A percentile compares a stretch with the other conserved stretches of the same genome.
These are phyloP conservation scores for Paramecium sonneborni DNA, from an alignment of 73 alveolate species.

Conservation along the genomic window DNA sequence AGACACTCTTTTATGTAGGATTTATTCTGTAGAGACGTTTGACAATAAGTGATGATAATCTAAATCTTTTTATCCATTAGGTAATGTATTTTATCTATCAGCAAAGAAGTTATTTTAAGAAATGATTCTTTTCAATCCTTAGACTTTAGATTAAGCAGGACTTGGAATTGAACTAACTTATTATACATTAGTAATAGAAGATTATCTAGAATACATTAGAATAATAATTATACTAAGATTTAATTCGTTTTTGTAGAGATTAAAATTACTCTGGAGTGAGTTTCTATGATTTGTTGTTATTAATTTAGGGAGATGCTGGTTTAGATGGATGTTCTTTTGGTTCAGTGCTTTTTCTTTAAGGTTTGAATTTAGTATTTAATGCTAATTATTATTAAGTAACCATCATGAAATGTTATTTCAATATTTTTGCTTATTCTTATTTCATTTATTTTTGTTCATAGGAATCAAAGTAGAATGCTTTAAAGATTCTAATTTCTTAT, in stretches of 20 bases:
- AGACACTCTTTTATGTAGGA: conserved; percentile 35
- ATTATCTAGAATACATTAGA: not conserved
- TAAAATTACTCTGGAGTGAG: conserved; percentile 39
- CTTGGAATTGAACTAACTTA: not conserved
- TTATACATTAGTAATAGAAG: not conserved
- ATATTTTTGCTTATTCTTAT: not conserved
- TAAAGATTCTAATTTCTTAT: conserved; percentile 34
- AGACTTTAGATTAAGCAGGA: not conserved
- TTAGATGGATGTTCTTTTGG: not conserved
- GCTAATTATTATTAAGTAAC: not conserved
- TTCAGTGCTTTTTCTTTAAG: not conserved
- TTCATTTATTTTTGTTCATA: conserved; percentile 16
- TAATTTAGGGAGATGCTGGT: not conserved
- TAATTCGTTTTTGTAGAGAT: conserved; percentile 2
- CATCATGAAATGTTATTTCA: conserved; percentile 3
- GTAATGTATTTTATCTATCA: conserved; percentile 24
- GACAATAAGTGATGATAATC: not conserved
- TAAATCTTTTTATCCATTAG: not conserved
- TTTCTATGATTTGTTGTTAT: not conserved
- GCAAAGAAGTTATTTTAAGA: conserved; percentile 41
- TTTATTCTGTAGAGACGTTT: not conserved
- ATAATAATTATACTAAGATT: conserved; percentile 49
- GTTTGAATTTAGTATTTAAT: not conserved
- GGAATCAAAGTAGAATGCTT: conserved; percentile 13
- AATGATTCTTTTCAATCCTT: conserved; percentile 31